Evolutionary conservation across 2,329 filamentous ascomycete genomes (phyloP).

Genomic region (Talaromyces verruculosus): DNA sequence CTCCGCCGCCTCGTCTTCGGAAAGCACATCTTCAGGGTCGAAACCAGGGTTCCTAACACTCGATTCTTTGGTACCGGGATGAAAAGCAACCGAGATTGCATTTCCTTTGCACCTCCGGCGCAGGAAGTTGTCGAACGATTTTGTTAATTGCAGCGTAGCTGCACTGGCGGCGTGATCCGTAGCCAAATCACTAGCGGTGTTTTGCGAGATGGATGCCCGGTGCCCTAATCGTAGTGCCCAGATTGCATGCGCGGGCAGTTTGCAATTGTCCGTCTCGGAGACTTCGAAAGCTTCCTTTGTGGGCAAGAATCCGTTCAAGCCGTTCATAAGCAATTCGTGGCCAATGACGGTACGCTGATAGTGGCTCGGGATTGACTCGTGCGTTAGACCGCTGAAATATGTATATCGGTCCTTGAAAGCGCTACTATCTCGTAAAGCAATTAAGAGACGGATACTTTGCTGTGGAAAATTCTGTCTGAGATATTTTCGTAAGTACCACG

Average conservation of each 20-base stretch:
- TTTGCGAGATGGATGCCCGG: neutral
- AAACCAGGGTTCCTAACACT: neutral
- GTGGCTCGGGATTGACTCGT: too few relatives aligned
- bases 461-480: too few relatives aligned
- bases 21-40: neutral
- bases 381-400: too few relatives aligned
- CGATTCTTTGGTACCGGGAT: neutral
- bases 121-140: neutral
- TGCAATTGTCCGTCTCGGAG: neutral
- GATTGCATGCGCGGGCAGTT: neutral
- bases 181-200: neutral
- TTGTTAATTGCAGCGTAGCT: neutral
- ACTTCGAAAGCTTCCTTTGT: neutral
- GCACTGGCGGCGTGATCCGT: neutral
- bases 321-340: neutral
- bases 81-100: neutral
- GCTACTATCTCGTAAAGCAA: too few relatives aligned
- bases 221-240: neutral
- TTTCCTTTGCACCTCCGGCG: neutral
- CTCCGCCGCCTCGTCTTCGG: neutral
- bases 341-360: neutral
- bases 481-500: too few relatives aligned
- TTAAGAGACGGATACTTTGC: too few relatives aligned
- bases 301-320: neutral
- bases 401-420: too few relatives aligned